Evolutionary conservation across 1,284 basidiomycete genomes (phyloP).

Genomic region (Ganoderma meredithae): DNA sequence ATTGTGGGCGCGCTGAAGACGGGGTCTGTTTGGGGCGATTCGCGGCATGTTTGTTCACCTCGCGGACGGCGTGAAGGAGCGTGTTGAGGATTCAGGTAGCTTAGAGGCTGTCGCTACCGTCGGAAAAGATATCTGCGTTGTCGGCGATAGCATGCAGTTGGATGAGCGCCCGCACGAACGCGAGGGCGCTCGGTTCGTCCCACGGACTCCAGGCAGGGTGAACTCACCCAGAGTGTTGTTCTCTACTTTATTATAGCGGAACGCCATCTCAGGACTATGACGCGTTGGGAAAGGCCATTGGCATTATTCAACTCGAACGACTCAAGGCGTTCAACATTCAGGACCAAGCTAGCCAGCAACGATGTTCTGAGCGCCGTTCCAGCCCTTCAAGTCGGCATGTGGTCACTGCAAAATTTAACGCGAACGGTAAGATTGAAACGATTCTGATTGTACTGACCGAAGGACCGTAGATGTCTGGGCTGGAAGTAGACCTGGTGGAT

Average conservation of each 20-base stretch:
- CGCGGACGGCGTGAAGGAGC: constrained; percentile 44
- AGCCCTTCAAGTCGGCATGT: too few species aligned
- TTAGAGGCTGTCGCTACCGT: constrained; percentile 49
- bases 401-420: too few species aligned
- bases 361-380: too few species aligned
- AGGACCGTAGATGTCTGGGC: too few species aligned
- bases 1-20: constrained; percentile 45
- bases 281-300: constrained; percentile 44
- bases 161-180: constrained; percentile 41
- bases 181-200: constrained; percentile 33
- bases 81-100: constrained; percentile 52
- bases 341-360: too few species aligned
- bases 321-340: too few species aligned
- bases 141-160: constrained; percentile 37
- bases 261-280: constrained; percentile 47
- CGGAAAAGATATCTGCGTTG: constrained; percentile 48
- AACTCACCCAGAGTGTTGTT: constrained; percentile 34
- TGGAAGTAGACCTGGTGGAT: too few species aligned
- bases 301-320: constrained; percentile 33
- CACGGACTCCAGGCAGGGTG: constrained; percentile 40
- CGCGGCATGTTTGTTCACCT: constrained; percentile 33
- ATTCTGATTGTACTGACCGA: too few species aligned
- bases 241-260: constrained; percentile 43
- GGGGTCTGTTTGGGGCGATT: constrained; percentile 9
- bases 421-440: too few species aligned